Evolutionary conservation across 2,329 filamentous ascomycete genomes (phyloP).

Genomic region (Verticillium albo-atrum): DNA sequence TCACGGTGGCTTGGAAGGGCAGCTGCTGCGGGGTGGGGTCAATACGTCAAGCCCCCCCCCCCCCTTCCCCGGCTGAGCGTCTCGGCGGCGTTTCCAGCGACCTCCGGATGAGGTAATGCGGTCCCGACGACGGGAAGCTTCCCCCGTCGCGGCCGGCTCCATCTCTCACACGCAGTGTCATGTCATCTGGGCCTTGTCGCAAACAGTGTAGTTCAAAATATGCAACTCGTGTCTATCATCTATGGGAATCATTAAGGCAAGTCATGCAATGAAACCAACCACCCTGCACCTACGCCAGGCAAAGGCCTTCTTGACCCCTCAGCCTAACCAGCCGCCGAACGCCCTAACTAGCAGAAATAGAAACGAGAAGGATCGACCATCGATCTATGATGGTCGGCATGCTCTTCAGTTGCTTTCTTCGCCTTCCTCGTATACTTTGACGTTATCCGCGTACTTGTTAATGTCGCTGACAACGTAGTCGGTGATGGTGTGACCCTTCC

Average conservation of each 20-base stretch:
- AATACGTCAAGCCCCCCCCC: neutral
- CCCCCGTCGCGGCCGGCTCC: neutral
- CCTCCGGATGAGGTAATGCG: neutral
- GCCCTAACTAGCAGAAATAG: neutral
- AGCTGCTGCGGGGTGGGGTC: neutral
- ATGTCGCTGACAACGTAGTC: conserved; percentile 80
- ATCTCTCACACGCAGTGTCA: neutral
- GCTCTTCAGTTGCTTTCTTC: neutral
- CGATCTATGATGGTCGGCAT: neutral
- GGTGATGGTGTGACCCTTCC: conserved; percentile 73
- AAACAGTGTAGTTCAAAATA: neutral
- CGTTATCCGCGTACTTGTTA: conserved; percentile 72
- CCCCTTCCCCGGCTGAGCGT: neutral
- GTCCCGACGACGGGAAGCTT: neutral
- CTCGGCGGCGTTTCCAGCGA: neutral
- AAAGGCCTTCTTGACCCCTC: neutral
- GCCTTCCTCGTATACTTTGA: conserved; percentile 72
- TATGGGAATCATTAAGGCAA: neutral
- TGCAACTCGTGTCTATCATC: neutral
- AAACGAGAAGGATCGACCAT: neutral
- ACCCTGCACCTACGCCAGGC: neutral
- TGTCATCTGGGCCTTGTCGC: neutral
- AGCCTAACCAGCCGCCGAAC: neutral
- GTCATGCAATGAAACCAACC: neutral
- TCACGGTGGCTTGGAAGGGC: neutral